Evolutionary conservation across 2,329 filamentous ascomycete species (phyloP), one percentile per base, ranked within the genome.

Genomic region (Beauveria bassiana): DNA sequence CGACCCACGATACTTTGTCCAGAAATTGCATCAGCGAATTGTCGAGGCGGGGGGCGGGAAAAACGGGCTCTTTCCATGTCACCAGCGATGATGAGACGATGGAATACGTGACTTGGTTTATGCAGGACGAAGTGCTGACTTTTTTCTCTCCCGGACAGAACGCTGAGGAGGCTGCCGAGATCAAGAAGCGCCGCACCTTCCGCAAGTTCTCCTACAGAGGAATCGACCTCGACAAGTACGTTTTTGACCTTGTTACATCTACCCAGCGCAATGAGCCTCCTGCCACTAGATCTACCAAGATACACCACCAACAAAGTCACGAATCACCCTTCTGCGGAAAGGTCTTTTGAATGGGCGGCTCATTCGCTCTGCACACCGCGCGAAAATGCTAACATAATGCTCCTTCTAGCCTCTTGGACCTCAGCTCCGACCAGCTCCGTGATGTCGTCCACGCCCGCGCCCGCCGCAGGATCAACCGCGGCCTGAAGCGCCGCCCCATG

Each of bases 141-240:
- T 67, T 64, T 65, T 57, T 51, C 14, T 34, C 2, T 59, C 61
- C 61, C 64, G 64, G 47, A 52, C 74, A 96, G 92, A 93, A 97
- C 85, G 88, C 93, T 79, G 92, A 96, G 85, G 91, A 95, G 86
- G 93, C 93, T 82, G 93, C 92, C 78, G 95, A 97, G 90, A 84
- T 99, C 82, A 99, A 98, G 92, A 96, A 91, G 87, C 96, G 89
- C 86, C 96, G 95, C 93, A 84, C 92, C 73, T 97, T 98, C 90
- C 90, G 92, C 85, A 99, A 98, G 89, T 99, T 98, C 80, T 95
- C 93, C 72, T 99, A 97, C 91, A 91, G 95, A 78, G 95, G 95
- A 77, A 91, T 99, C 81, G 95, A 99, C 81, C 93, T 99, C 80
- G 95, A 99, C 80, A 91, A 96, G 93, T 97, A 93, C 76, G 92